Conservation (phyloP, 768 basidiomycete genomes). For the Mycena crocata region DNA sequence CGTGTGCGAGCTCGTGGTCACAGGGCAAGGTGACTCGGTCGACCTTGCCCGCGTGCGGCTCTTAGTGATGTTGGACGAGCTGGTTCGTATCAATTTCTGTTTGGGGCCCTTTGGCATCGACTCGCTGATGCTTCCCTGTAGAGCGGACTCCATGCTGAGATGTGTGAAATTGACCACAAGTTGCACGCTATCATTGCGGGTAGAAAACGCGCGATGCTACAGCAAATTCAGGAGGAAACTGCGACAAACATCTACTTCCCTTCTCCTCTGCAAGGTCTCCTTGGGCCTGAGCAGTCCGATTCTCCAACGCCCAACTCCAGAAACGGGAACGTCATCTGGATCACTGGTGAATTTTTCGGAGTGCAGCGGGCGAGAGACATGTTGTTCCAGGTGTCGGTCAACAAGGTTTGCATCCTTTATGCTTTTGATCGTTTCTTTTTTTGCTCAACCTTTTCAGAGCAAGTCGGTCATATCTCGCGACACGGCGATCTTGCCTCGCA, state of each 20-base stretch:
- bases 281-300: constrained; percentile 72
- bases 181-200: constrained; percentile 92
- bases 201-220: constrained; percentile 86
- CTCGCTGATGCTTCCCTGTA: constrained; percentile 46
- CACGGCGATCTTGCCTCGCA: constrained; percentile 93
- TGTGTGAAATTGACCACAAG: constrained; percentile 95
- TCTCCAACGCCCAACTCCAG: constrained; percentile 55
- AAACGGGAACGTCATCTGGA: constrained; percentile 87
- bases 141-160: constrained; percentile 92
- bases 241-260: constrained; percentile 97
- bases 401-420: constrained; percentile 69
- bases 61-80: constrained; percentile 93
- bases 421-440: constrained; percentile 9
- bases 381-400: constrained; percentile 88
- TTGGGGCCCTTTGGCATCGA: not conserved
- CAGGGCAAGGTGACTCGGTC: constrained; percentile 89
- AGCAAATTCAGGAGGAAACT: constrained; percentile 96
- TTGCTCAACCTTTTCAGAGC: constrained; percentile 60
- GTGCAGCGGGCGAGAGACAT: constrained; percentile 96
- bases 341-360: constrained; percentile 97
- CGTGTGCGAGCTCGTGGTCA: constrained; percentile 92
- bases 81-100: constrained; percentile 66
- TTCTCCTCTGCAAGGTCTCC: constrained; percentile 87
- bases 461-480: constrained; percentile 92
- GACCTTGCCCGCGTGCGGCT: constrained; percentile 92